These are phyloP conservation scores for Sporothrix inflata DNA, from an alignment of 2,329 filamentous ascomycete genomes.

Conservation along the genomic window DNA sequence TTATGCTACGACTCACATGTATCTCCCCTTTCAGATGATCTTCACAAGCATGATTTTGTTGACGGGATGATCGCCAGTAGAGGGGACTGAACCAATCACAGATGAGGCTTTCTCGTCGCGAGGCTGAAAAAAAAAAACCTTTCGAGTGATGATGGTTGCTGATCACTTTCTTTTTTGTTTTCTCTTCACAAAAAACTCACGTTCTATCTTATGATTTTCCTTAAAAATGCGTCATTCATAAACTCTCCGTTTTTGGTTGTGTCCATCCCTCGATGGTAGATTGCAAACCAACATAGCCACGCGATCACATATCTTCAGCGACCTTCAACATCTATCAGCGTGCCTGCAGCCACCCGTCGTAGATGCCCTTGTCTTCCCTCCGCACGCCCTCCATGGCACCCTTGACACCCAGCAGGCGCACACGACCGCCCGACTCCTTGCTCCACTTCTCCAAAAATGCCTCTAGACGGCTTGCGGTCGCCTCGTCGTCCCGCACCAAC, in stretches of 20 bases:
- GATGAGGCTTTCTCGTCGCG: background rate
- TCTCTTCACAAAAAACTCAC: background rate
- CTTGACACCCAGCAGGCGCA: slow-evolving; percentile 69
- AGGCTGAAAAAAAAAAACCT: background rate
- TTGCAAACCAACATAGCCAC: background rate
- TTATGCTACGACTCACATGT: background rate
- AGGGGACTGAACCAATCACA: background rate
- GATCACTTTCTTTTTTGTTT: background rate
- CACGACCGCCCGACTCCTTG: slow-evolving; percentile 59
- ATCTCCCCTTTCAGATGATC: background rate
- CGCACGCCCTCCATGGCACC: slow-evolving; percentile 72
- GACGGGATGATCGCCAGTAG: background rate
- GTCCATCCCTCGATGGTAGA: background rate
- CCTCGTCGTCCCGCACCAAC: slow-evolving; percentile 72
- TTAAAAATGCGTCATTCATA: background rate
- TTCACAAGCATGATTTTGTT: background rate
- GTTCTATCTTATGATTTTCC: background rate
- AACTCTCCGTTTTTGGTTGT: background rate
- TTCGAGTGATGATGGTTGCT: background rate
- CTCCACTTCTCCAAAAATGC: slow-evolving; percentile 69
- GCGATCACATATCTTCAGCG: background rate
- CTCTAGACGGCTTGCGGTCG: slow-evolving; percentile 63
- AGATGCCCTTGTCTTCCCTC: slow-evolving; percentile 50
- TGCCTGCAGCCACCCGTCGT: slow-evolving; percentile 37
- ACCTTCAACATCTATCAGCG: background rate